These are phyloP conservation scores for Sporothrix brasiliensis DNA, from an alignment of 2,329 filamentous ascomycete genomes.

Conservation along the genomic window DNA sequence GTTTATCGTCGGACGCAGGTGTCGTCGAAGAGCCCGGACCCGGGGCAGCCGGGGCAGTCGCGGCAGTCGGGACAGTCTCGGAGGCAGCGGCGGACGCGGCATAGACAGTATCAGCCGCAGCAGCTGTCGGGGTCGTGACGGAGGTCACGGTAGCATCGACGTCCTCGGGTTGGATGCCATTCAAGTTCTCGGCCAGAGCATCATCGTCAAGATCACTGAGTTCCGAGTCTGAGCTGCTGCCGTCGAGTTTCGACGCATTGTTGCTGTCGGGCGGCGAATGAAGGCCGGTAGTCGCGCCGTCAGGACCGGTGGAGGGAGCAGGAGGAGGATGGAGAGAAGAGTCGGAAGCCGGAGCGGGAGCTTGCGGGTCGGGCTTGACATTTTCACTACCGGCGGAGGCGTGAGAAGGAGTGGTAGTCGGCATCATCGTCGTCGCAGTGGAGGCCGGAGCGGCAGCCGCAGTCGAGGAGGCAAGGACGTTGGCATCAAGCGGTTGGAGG, in stretches of 20 bases:
- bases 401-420: constrained; percentile 23
- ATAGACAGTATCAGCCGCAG: constrained; percentile 16
- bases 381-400: constrained; percentile 28
- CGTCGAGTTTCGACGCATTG: constrained; percentile 61
- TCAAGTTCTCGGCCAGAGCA: constrained; percentile 48
- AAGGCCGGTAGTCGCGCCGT: constrained; percentile 51
- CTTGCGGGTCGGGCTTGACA: constrained; percentile 38
- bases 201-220: constrained; percentile 68
- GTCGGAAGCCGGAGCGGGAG: not conserved
- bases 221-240: constrained; percentile 60
- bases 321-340: not conserved
- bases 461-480: constrained; percentile 29
- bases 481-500: constrained; percentile 23
- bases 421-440: constrained; percentile 30
- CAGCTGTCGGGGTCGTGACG: constrained; percentile 30
- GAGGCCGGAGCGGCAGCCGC: constrained; percentile 35
- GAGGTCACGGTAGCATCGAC: constrained; percentile 34
- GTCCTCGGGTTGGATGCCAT: constrained; percentile 36
- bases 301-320: constrained; percentile 25
- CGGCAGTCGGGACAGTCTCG: not conserved
- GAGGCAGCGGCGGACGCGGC: constrained; percentile 9
- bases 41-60: not conserved
- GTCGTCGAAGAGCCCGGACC: constrained; percentile 26
- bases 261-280: constrained; percentile 68
- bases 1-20: constrained; percentile 31